A percentile compares a stretch with the other conserved stretches of the same genome.
Evolutionary conservation across 805 yeast species (phyloP).

Genomic region (Ogataea pini): DNA sequence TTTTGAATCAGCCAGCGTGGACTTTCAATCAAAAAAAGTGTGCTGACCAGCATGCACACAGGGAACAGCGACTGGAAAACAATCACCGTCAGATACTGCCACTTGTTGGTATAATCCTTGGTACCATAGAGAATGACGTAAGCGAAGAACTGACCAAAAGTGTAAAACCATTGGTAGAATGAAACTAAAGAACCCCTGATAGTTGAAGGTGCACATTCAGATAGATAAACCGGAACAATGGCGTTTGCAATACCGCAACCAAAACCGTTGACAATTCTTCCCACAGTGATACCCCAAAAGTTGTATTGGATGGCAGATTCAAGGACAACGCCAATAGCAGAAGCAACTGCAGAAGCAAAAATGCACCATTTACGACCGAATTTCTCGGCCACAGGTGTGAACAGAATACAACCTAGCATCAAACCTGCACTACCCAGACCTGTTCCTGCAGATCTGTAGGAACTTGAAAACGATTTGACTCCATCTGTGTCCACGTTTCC

Average conservation of each 20-base stretch:
- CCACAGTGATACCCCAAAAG: conserved; percentile 30
- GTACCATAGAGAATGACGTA: conserved; percentile 20
- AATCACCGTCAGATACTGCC: conserved; percentile 21
- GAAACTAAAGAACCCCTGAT: conserved; percentile 32
- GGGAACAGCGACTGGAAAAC: conserved; percentile 35
- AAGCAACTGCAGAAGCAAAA: conserved; percentile 37
- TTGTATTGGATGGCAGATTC: conserved; percentile 20
- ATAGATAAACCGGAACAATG: conserved; percentile 36
- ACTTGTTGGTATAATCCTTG: conserved; percentile 9
- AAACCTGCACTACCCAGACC: conserved; percentile 12
- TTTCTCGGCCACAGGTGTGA: conserved; percentile 35
- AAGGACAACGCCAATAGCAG: conserved; percentile 30
- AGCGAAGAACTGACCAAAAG: conserved; percentile 39
- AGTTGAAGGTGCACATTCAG: conserved; percentile 35
- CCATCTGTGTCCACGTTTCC: conserved; percentile 5
- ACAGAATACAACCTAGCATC: conserved; percentile 11
- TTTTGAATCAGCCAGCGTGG: conserved; percentile 44
- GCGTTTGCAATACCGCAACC: conserved; percentile 37
- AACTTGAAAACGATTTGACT: conserved; percentile 37
- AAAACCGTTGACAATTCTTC: conserved; percentile 35
- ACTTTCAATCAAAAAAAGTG: conserved; percentile 38
- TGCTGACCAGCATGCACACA: conserved; percentile 13
- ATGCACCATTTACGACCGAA: conserved; percentile 43
- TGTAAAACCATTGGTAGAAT: conserved; percentile 41
- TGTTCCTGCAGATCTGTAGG: conserved; percentile 26